phyloP scores from a whole-genome alignment of 2,329 filamentous ascomycete species.

The Epichloe hybrida region DNA sequence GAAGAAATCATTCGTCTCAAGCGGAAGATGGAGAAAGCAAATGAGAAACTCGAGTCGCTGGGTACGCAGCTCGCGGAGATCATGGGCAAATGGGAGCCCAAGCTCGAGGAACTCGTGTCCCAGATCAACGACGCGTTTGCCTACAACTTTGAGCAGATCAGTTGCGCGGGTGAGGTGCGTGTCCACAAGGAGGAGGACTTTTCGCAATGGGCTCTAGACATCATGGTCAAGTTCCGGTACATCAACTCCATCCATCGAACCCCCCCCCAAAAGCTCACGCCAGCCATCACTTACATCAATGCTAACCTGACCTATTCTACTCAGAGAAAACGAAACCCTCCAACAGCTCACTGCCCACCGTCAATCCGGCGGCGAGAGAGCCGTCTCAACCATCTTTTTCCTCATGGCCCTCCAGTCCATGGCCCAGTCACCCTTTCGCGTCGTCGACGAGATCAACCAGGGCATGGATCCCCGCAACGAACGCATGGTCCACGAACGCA shows the following conservation, averaged over 20 bases:
- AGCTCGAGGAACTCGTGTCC: slow-evolving; percentile 60
- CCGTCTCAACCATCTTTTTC: slow-evolving; percentile 96
- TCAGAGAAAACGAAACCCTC: slow-evolving; percentile 64
- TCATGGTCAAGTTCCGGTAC: slow-evolving; percentile 88
- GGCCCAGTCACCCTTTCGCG: slow-evolving; percentile 87
- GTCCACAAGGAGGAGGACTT: slow-evolving; percentile 89
- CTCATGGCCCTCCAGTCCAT: slow-evolving; percentile 95
- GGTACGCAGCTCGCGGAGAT: slow-evolving; percentile 49
- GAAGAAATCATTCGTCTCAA: slow-evolving; percentile 55
- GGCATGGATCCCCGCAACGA: slow-evolving; percentile 99
- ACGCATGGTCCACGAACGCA: slow-evolving; percentile 91
- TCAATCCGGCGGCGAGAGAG: slow-evolving; percentile 90
- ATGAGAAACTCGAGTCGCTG: slow-evolving; percentile 40
- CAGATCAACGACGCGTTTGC: slow-evolving; percentile 85
- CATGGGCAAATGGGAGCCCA: slow-evolving; percentile 67
- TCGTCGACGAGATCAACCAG: slow-evolving; percentile 99
- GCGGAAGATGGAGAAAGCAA: slow-evolving; percentile 39
- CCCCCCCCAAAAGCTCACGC: background rate
- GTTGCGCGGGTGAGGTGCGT: slow-evolving; percentile 80
- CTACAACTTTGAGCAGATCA: slow-evolving; percentile 88
- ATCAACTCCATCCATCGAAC: slow-evolving; percentile 12
- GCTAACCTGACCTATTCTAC: background rate
- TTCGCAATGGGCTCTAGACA: slow-evolving; percentile 84
- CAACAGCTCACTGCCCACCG: slow-evolving; percentile 81
- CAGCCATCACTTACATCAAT: background rate